These are phyloP conservation scores for Fusarium sacchari DNA, from an alignment of 2,329 filamentous ascomycete species.

Conservation along the genomic window DNA sequence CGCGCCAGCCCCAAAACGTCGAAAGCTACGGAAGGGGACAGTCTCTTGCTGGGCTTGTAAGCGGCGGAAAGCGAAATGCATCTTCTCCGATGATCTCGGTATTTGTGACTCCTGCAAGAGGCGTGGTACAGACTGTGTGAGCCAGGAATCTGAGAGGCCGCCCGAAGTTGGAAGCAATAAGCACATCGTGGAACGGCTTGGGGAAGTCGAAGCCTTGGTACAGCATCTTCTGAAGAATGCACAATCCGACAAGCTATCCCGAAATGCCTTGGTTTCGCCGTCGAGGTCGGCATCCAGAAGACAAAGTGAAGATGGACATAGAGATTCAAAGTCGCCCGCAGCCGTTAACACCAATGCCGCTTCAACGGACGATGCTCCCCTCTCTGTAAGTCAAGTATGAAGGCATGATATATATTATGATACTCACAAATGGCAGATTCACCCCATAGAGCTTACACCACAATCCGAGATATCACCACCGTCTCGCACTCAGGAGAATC, in stretches of 20 bases:
- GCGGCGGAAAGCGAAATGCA: conserved; percentile 63
- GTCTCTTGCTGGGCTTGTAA: conserved; percentile 69
- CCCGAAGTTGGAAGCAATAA: conserved; percentile 21
- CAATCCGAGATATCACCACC: neutral
- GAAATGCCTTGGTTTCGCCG: neutral
- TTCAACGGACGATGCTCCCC: accelerated
- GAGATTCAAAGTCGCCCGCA: neutral
- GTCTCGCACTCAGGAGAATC: neutral
- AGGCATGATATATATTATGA: accelerated
- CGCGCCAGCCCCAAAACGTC: conserved; percentile 25
- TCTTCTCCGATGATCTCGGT: conserved; percentile 51
- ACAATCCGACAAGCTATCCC: neutral
- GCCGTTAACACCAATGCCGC: neutral
- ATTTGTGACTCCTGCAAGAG: conserved; percentile 58
- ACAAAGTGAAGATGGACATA: neutral
- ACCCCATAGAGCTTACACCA: neutral
- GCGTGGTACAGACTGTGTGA: conserved; percentile 56
- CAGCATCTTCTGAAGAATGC: conserved; percentile 41
- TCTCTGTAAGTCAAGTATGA: neutral
- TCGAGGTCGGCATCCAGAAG: neutral
- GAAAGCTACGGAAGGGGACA: conserved; percentile 63
- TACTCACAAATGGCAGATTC: neutral
- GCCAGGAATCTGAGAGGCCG: conserved; percentile 57
- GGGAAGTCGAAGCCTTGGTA: conserved; percentile 51
- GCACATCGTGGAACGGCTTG: conserved; percentile 45